These are phyloP conservation scores for Acorus gramineus DNA, from an alignment of 106 monocot genomes.

Conservation along the genomic window DNA sequence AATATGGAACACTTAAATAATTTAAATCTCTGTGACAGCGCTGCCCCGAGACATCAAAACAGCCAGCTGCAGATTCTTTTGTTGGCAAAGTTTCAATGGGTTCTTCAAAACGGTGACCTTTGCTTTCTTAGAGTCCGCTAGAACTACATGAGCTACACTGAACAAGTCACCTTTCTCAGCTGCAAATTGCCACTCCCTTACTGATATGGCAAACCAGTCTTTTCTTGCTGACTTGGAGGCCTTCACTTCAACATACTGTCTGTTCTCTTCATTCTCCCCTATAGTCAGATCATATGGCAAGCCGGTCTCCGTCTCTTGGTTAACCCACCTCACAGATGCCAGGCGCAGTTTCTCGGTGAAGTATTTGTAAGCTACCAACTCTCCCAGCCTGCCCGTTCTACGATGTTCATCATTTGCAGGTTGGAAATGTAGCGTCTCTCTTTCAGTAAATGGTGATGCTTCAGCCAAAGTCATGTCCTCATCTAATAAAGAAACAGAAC, in stretches of 20 bases:
- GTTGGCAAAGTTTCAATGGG: conserved; percentile 51
- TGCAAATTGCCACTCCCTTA: conserved; percentile 86
- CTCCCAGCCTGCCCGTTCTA: conserved; percentile 63
- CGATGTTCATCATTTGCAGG: conserved; percentile 21
- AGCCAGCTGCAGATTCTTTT: conserved; percentile 48
- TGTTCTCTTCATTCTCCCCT: conserved; percentile 22
- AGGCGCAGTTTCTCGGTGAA: conserved; percentile 40
- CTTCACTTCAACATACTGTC: conserved; percentile 87
- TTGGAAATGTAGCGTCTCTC: conserved; percentile 9
- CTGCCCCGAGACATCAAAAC: conserved; percentile 37
- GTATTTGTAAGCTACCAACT: conserved; percentile 59
- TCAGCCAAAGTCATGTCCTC: neutral
- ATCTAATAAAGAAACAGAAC: neutral
- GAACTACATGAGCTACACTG: conserved; percentile 59
- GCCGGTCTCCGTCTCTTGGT: conserved; percentile 68
- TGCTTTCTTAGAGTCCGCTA: conserved; percentile 38
- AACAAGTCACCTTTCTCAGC: conserved; percentile 59
- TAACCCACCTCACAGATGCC: conserved; percentile 69
- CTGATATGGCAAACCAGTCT: conserved; percentile 67
- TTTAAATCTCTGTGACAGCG: no score
- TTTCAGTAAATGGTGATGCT: conserved; percentile 10
- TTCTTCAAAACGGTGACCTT: conserved; percentile 67
- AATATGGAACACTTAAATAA: no score
- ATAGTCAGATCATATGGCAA: conserved; percentile 78
- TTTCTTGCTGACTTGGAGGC: conserved; percentile 58